Conservation (phyloP, 768 basidiomycete species). For the Serendipita sp. region DNA sequence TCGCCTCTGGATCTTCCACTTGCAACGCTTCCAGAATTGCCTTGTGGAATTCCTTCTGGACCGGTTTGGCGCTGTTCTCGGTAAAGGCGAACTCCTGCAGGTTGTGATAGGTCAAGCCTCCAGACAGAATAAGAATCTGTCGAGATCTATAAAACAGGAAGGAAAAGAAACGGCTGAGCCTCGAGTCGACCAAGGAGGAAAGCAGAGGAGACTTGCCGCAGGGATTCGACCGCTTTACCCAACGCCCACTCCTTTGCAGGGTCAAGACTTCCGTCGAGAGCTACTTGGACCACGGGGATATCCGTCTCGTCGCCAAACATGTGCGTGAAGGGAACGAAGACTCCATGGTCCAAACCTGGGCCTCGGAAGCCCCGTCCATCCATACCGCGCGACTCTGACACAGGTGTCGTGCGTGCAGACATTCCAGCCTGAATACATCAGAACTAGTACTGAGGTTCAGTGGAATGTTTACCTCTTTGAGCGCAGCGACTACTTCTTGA, state of each 20-base stretch:
- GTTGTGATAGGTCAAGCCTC: constrained; percentile 56
- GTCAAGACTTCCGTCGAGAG: constrained; percentile 43
- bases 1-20: constrained; percentile 30
- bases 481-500: constrained; percentile 42
- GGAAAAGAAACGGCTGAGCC: not conserved
- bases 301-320: constrained; percentile 61
- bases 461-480: constrained; percentile 29
- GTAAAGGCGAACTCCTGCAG: constrained; percentile 34
- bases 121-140: constrained; percentile 51
- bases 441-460: not conserved
- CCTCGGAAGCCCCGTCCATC: constrained; percentile 53
- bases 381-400: constrained; percentile 38
- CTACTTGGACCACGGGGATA: constrained; percentile 57
- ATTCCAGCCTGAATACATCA: constrained; percentile 32
- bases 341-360: constrained; percentile 62
- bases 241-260: constrained; percentile 49
- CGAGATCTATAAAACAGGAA: constrained; percentile 31
- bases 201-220: constrained; percentile 29
- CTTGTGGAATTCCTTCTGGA: constrained; percentile 40
- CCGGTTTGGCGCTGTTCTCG: constrained; percentile 31
- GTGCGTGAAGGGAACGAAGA: constrained; percentile 61
- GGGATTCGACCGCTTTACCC: constrained; percentile 42
- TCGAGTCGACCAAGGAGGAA: constrained; percentile 6
- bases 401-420: constrained; percentile 32
- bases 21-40: constrained; percentile 43